Base-by-base conservation (phyloP, 163 green algal species). In the Volvox carteri region DNA sequence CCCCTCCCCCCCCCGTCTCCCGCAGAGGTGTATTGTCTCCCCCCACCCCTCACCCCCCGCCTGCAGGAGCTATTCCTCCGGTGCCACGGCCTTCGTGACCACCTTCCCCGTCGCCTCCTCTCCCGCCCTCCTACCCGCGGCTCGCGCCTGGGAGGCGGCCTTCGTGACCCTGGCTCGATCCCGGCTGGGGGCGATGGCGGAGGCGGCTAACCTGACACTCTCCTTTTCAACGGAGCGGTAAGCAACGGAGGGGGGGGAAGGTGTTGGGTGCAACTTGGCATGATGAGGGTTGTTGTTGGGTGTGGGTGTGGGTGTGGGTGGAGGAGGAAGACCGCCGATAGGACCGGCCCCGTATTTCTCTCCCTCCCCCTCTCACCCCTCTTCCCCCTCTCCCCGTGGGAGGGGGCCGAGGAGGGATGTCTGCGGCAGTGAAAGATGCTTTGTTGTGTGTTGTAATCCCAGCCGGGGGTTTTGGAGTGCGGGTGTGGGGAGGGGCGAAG, bases 41-140 rank as follows among this genome's bases (percentile, higher is more conserved):
- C 23, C 33, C 30, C 48, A 28, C 30, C 16, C 44, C 73, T 44
- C 28, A 6, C 33, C 77, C 54, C 33, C 4, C 35, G 33, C 77
- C 77, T 28, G 4, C 90, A 94, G 93, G 46, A 97, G 95, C 93
- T 97, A 93, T 88, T 93, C 92, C 0, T 87, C 94, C 0, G 94
- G 98, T 74, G 92, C 96, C 33, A 97, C 95, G 7, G 90, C 96
- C 12, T 97, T 99, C 88, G 95, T 99, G 18, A 92, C 98, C 28
- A 99, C 96, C 2, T 96, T 95, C 65, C 96, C 95, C 1, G 90
- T 99, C 4, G 89, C 94, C 79, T 95, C 91, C 68, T 67, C 52
- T 41, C 68, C 89, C 8, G 85, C 85, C 28, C 93, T 94, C 84
- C 89, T 86, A 46, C 80, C 56, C 21, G 95, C 93, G 16, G 95